Percentiles rank a stretch among this genome's conserved stretches.
Conservation (phyloP, 75 land plant genomes). For the Pseudotsuga menziesii region DNA sequence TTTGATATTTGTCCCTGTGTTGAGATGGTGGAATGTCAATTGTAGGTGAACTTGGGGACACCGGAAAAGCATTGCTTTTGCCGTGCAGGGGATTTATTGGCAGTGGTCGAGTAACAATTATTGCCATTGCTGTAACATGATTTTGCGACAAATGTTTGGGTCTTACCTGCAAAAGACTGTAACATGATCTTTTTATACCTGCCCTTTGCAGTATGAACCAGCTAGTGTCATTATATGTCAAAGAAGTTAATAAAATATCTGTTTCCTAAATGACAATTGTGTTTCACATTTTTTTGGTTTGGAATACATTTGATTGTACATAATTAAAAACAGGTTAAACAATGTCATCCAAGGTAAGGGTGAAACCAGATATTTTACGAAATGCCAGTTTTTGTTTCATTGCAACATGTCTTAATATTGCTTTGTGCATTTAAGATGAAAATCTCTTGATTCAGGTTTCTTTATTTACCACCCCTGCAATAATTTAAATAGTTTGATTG, state of each 20-base stretch:
- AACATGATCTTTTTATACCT: neutral
- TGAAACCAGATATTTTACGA: neutral
- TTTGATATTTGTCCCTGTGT: neutral
- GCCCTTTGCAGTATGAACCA: neutral
- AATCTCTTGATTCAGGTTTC: neutral
- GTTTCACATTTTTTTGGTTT: neutral
- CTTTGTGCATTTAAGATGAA: neutral
- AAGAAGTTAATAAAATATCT: neutral
- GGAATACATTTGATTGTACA: neutral
- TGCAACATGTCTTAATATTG: neutral
- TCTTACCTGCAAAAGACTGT: neutral
- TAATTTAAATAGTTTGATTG: too few relatives aligned
- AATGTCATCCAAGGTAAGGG: too few relatives aligned
- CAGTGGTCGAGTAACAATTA: constrained; percentile 54
- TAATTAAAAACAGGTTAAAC: neutral
- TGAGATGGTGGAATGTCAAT: constrained; percentile 5
- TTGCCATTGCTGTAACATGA: neutral
- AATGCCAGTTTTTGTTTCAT: neutral
- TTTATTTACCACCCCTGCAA: too few relatives aligned
- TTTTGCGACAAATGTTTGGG: neutral
- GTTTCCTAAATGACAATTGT: neutral
- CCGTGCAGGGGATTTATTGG: constrained; percentile 59
- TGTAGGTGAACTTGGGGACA: constrained; percentile 81
- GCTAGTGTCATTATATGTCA: neutral
- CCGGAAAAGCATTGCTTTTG: constrained; percentile 59